These are phyloP conservation scores for Nitzschia sp. DNA, from an alignment of 108 stramenopile genomes.

Conservation along the genomic window DNA sequence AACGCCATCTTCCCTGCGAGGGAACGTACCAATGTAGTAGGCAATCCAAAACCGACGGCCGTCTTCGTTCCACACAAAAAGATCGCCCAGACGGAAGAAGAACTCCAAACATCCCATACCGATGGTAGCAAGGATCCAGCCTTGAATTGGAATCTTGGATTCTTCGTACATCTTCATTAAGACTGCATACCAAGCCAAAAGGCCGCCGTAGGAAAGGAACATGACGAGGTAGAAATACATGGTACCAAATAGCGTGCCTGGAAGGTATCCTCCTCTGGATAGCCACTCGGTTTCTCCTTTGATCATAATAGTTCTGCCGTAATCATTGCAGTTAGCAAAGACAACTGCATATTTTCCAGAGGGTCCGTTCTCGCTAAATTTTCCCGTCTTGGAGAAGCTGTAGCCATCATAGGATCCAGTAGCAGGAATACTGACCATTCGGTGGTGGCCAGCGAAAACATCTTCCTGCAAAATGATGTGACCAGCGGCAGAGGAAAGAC, in stretches of 20 bases:
- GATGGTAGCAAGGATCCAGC: constrained; percentile 78
- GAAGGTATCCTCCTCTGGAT: constrained; percentile 78
- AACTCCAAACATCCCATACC: constrained; percentile 65
- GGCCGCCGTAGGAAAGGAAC: constrained; percentile 45
- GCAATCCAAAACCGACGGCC: constrained; percentile 70
- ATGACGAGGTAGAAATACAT: constrained; percentile 74
- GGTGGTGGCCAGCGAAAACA: constrained; percentile 63
- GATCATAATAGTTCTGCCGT: constrained; percentile 60
- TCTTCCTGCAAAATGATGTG: constrained; percentile 62
- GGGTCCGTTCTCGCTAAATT: constrained; percentile 41
- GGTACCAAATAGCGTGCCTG: constrained; percentile 78
- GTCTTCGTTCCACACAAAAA: constrained; percentile 83
- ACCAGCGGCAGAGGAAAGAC: constrained; percentile 46
- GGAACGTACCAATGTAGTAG: constrained; percentile 55
- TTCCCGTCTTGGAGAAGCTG: constrained; percentile 41
- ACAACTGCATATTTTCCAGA: constrained; percentile 71
- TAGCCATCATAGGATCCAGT: constrained; percentile 47
- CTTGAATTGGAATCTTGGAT: constrained; percentile 72
- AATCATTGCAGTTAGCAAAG: constrained; percentile 80
- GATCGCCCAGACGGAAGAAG: constrained; percentile 72
- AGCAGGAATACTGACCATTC: constrained; percentile 58
- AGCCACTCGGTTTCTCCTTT: constrained; percentile 68
- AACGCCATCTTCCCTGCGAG: background rate
- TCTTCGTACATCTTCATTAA: constrained; percentile 69
- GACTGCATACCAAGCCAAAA: constrained; percentile 61